Conservation (phyloP, 768 basidiomycete genomes). For the Hypholoma fasciculare region DNA sequence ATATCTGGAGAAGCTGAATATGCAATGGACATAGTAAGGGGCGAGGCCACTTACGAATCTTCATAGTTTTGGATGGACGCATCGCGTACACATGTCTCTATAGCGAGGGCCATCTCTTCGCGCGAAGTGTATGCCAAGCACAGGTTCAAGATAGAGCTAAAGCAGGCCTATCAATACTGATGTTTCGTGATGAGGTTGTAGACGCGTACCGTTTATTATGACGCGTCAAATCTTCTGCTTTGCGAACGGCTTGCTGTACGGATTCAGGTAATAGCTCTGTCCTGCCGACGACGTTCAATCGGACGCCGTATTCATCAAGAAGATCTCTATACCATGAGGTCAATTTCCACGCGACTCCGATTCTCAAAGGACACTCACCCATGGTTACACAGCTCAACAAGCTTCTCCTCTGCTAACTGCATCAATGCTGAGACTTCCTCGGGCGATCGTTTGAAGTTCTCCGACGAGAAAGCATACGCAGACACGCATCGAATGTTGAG, state of each 20-base stretch:
- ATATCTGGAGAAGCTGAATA: slow-evolving; percentile 16
- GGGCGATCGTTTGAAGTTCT: slow-evolving; percentile 88
- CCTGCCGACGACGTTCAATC: slow-evolving; percentile 81
- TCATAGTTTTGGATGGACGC: slow-evolving; percentile 23
- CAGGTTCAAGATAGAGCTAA: slow-evolving; percentile 85
- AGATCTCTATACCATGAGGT: slow-evolving; percentile 54
- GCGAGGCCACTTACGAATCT: slow-evolving; percentile 16
- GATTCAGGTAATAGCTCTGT: slow-evolving; percentile 73
- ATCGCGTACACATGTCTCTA: slow-evolving; percentile 52
- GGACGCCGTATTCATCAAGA: slow-evolving; percentile 79
- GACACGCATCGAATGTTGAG: slow-evolving; percentile 84
- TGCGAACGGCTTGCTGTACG: slow-evolving; percentile 65
- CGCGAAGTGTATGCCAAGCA: slow-evolving; percentile 92
- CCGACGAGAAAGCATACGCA: slow-evolving; percentile 97
- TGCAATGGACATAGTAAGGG: not conserved
- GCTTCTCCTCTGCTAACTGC: slow-evolving; percentile 75
- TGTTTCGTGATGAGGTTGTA: not conserved
- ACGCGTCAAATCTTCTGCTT: slow-evolving; percentile 77
- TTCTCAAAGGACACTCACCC: slow-evolving; percentile 56
- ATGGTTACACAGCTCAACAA: slow-evolving; percentile 75
- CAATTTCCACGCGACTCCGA: not conserved
- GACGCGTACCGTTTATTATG: slow-evolving; percentile 63
- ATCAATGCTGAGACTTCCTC: slow-evolving; percentile 90
- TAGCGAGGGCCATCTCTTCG: slow-evolving; percentile 87
- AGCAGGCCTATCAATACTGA: not conserved